Evolutionary conservation across 2,329 filamentous ascomycete genomes (phyloP).

Genomic region (Colletotrichum zoysiae): DNA sequence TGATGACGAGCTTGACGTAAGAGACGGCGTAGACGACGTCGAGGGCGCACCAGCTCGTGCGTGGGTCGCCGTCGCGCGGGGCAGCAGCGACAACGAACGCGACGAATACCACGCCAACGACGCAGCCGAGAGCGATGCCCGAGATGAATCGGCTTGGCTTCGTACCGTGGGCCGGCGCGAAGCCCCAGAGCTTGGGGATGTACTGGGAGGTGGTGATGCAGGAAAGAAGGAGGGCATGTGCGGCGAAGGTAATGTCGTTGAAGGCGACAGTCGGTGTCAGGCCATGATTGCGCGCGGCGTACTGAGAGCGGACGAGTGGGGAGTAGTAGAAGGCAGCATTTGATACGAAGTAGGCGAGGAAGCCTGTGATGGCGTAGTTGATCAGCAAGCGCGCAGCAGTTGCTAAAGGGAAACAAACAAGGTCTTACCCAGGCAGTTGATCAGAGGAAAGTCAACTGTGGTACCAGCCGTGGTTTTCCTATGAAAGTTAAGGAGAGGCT

Average conservation of each 20-base stretch:
- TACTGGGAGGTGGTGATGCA: constrained; percentile 81
- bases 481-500: constrained; percentile 82
- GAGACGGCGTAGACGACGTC: constrained; percentile 78
- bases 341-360: constrained; percentile 80
- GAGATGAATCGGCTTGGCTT: constrained; percentile 72
- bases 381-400: constrained; percentile 20
- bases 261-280: constrained; percentile 86
- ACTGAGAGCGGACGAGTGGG: constrained; percentile 81
- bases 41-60: constrained; percentile 69
- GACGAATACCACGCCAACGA: constrained; percentile 69
- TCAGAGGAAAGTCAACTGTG: constrained; percentile 86
- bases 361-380: constrained; percentile 64
- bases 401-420: background rate
- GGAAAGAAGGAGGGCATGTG: constrained; percentile 82
- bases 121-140: constrained; percentile 77
- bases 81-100: constrained; percentile 60
- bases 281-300: constrained; percentile 81
- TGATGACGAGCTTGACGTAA: constrained; percentile 90
- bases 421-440: constrained; percentile 72
- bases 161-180: constrained; percentile 69
- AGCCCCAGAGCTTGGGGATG: constrained; percentile 83
- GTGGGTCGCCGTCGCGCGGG: constrained; percentile 54
- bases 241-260: constrained; percentile 91
- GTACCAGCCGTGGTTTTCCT: constrained; percentile 85
- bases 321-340: constrained; percentile 84